Percentiles rank a stretch among this genome's conserved stretches.
Evolutionary conservation across 257 asterid genomes (phyloP).

Genomic region (Salvia miltiorrhiza): DNA sequence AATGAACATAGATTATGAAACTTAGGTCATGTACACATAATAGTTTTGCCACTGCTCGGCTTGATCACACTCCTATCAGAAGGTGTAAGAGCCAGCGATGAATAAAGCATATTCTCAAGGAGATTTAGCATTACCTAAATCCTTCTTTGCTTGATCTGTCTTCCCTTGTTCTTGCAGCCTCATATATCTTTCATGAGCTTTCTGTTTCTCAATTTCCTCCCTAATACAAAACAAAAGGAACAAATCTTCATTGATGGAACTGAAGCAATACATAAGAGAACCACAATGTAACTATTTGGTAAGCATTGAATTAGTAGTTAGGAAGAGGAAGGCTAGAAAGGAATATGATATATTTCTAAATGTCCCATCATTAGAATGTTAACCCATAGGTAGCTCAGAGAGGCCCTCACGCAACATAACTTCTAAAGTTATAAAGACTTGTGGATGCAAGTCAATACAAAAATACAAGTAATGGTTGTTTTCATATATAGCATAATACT

Average conservation of each 20-base stretch:
- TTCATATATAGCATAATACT: background rate
- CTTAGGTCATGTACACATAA: background rate
- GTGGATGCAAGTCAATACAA: background rate
- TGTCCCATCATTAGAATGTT: background rate
- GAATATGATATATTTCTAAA: background rate
- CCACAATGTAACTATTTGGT: background rate
- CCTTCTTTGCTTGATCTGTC: constrained; percentile 92
- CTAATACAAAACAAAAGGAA: constrained; percentile 31
- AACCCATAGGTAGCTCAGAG: background rate
- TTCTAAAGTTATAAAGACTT: background rate
- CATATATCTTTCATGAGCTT: constrained; percentile 95
- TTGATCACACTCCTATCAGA: background rate
- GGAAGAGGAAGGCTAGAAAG: background rate
- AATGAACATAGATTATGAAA: background rate
- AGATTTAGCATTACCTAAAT: constrained; percentile 55
- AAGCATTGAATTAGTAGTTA: background rate
- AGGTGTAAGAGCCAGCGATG: background rate
- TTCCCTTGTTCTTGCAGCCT: constrained; percentile 97
- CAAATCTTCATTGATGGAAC: background rate
- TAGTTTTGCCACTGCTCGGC: background rate
- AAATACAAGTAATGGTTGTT: background rate
- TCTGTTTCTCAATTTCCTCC: constrained; percentile 93
- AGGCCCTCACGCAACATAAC: background rate
- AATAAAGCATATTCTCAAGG: background rate
- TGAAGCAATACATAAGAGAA: constrained; percentile 7